phyloP scores from a whole-genome alignment of 805 yeast species.

The Ogataea nitratoaversa region DNA sequence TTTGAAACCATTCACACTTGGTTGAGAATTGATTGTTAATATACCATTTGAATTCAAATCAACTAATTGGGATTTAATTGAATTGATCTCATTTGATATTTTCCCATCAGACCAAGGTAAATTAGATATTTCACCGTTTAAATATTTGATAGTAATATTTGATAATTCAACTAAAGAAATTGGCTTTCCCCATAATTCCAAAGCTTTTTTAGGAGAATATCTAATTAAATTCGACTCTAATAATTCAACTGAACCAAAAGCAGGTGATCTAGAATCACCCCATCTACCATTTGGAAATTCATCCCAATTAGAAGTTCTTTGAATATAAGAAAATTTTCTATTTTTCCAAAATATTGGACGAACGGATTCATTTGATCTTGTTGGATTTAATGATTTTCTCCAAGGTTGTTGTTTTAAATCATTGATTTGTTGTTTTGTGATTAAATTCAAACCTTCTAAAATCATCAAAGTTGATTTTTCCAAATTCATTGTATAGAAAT shows the following conservation, averaged over 20 bases:
- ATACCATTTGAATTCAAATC: conserved; percentile 64
- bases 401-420: conserved; percentile 58
- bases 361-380: conserved; percentile 73
- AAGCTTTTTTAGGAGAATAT: conserved; percentile 75
- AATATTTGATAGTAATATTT: conserved; percentile 59
- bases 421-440: conserved; percentile 24
- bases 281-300: conserved; percentile 98
- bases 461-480: conserved; percentile 89
- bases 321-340: conserved; percentile 83
- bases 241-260: conserved; percentile 85
- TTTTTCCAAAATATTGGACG: conserved; percentile 97
- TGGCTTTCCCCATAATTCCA: conserved; percentile 89
- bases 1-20: conserved; percentile 75
- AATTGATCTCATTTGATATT: conserved; percentile 66
- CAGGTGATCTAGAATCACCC: conserved; percentile 98
- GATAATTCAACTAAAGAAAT: conserved; percentile 53
- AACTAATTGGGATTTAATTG: conserved; percentile 56
- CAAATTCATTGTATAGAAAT: conserved; percentile 95
- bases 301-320: conserved; percentile 92
- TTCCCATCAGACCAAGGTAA: conserved; percentile 97
- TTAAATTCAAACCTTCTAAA: conserved; percentile 65
- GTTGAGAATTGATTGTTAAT: conserved; percentile 88
- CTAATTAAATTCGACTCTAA: conserved; percentile 76
- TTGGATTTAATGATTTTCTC: conserved; percentile 84
- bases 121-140: conserved; percentile 65